These are phyloP conservation scores for Populus ilicifolia DNA, from an alignment of 345 rosid species.

Conservation along the genomic window DNA sequence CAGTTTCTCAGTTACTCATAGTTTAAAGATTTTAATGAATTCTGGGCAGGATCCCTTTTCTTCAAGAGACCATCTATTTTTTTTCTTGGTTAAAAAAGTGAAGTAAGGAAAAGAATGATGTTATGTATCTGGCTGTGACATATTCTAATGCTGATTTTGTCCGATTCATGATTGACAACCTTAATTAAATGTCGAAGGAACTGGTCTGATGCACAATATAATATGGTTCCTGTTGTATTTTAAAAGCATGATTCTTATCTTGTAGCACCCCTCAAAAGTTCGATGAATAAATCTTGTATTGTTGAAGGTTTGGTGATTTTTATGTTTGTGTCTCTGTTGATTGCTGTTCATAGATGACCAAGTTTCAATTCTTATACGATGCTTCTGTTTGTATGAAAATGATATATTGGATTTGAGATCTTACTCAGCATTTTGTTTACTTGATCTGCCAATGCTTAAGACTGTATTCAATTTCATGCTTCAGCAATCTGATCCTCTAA, in stretches of 20 bases:
- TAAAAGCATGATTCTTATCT: neutral
- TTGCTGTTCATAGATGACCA: neutral
- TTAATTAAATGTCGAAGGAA: neutral
- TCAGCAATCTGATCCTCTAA: neutral
- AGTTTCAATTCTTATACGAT: neutral
- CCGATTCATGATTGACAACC: neutral
- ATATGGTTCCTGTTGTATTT: neutral
- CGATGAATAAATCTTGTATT: slow-evolving; percentile 5
- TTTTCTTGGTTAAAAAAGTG: neutral
- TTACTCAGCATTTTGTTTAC: neutral
- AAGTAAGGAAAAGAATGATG: neutral
- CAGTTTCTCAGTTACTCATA: neutral
- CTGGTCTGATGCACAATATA: slow-evolving; percentile 2
- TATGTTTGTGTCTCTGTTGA: slow-evolving; percentile 8
- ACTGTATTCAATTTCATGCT: neutral
- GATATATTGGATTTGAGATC: neutral
- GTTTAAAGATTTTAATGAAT: slow-evolving; percentile 16
- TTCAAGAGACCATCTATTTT: neutral
- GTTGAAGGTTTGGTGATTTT: neutral
- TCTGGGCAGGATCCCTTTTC: slow-evolving; percentile 17
- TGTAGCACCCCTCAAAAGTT: neutral
- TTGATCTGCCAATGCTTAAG: slow-evolving; percentile 1
- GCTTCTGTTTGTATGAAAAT: neutral
- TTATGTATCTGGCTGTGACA: neutral
- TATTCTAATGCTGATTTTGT: slow-evolving; percentile 6